A percentile compares a stretch with the other conserved stretches of the same genome.
Conservation (phyloP, 2,329 filamentous ascomycete species). For the Drechmeria coniospora region DNA sequence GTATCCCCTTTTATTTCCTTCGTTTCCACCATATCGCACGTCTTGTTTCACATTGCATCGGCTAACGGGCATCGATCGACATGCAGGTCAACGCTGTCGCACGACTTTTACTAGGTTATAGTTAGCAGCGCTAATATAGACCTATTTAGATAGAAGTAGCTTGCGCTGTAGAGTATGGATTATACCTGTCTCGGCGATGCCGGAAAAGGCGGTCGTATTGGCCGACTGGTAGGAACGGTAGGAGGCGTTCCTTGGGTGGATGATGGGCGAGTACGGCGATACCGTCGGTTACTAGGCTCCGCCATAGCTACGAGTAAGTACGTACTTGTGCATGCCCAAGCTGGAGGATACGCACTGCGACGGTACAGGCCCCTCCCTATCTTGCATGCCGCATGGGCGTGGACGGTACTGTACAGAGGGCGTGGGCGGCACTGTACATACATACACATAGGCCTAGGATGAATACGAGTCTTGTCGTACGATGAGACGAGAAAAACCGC, state of each 20-base stretch:
- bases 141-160: constrained; percentile 56
- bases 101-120: constrained; percentile 67
- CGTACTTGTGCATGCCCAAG: too few species aligned
- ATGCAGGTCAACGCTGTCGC: constrained; percentile 49
- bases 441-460: too few species aligned
- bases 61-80: not conserved
- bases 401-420: too few species aligned
- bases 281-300: constrained; percentile 1
- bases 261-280: constrained; percentile 26
- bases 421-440: too few species aligned
- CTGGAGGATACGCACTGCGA: too few species aligned
- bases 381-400: too few species aligned
- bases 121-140: constrained; percentile 52
- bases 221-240: constrained; percentile 38
- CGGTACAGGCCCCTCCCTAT: too few species aligned
- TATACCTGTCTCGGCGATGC: constrained; percentile 36
- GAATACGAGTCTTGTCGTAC: too few species aligned
- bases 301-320: too few species aligned
- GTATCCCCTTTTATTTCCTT: not conserved
- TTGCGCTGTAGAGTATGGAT: constrained; percentile 46
- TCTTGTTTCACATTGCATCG: not conserved
- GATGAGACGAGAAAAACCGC: too few species aligned
- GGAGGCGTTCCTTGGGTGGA: constrained; percentile 39
- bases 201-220: constrained; percentile 21
- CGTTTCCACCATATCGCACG: not conserved